phyloP scores from a whole-genome alignment of 345 rosid genomes.

The Clarkia xantiana region DNA sequence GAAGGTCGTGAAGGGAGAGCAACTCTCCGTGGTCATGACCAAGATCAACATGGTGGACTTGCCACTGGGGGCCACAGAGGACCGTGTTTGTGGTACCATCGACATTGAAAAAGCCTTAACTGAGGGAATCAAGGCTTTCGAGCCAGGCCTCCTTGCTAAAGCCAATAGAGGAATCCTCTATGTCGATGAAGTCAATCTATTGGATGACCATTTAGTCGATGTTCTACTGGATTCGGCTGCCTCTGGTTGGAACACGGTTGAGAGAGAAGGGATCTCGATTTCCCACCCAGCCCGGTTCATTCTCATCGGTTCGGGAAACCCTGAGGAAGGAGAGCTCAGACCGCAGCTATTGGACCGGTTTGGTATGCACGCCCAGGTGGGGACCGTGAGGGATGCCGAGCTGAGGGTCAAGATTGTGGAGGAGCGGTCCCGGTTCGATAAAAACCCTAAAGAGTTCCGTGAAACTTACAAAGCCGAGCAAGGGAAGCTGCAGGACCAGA shows the following conservation, averaged over 20 bases:
- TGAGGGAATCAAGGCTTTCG: slow-evolving; percentile 92
- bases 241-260: slow-evolving; percentile 92
- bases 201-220: slow-evolving; percentile 94
- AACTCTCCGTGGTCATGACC: slow-evolving; percentile 27
- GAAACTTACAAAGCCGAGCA: slow-evolving; percentile 61
- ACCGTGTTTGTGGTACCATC: slow-evolving; percentile 90
- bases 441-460: slow-evolving; percentile 73
- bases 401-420: slow-evolving; percentile 89
- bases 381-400: slow-evolving; percentile 80
- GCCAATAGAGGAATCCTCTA: slow-evolving; percentile 95
- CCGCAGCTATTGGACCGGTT: slow-evolving; percentile 88
- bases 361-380: slow-evolving; percentile 94
- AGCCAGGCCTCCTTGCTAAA: slow-evolving; percentile 95
- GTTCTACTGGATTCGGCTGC: slow-evolving; percentile 94
- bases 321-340: slow-evolving; percentile 88
- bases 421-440: slow-evolving; percentile 77
- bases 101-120: slow-evolving; percentile 94
- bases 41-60: slow-evolving; percentile 95
- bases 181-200: slow-evolving; percentile 90
- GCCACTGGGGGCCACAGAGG: slow-evolving; percentile 95
- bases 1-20: slow-evolving; percentile 37
- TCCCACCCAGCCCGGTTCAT: slow-evolving; percentile 92
- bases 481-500: slow-evolving; percentile 82
- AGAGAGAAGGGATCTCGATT: slow-evolving; percentile 89
- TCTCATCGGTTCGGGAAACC: slow-evolving; percentile 87